Evolutionary conservation across 2,329 filamentous ascomycete species (phyloP), one percentile per base, ranked within the genome.

Genomic region (Epichloe bromicola): DNA sequence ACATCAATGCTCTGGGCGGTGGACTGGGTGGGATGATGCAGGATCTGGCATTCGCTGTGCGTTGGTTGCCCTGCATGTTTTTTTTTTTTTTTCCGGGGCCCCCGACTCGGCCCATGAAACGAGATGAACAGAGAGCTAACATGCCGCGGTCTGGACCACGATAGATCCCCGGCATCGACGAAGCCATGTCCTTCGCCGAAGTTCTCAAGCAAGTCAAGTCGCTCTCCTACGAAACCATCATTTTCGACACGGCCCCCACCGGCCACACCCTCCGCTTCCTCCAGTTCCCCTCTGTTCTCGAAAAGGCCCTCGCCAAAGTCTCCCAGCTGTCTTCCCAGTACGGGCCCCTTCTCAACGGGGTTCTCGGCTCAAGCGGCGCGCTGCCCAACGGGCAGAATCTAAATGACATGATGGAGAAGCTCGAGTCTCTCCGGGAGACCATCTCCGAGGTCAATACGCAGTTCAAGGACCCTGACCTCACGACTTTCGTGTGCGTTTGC

Each of bases 121-220:
- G 4, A 49, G 38, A 42, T 34, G 15, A 48, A 20, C 26, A 30
- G 43, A 33, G 43, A 19, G 5, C 23, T 45, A 33, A 34, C 15
- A 14, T 30, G 14, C 7, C 7, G 14, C 15, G 20, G 23, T 12
- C 5, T 5, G 10, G 8, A 20, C 42, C 7, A 4, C 15, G 5
- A 3, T 26, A 95, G 88, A 98, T 98, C 56, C 93, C 93, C 17
- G 93, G 93, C 71, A 95, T 98, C 56, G 93, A 98, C 67, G 93
- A 98, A 71, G 93, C 93, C 68, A 98, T 98, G 93, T 96, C 90
- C 52, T 98, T 98, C 65, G 93, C 93, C 67, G 93, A 98, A 74
- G 93, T 98, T 57, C 79, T 98, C 63, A 98, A 98, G 72, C 93
- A 98, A 71, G 93, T 98, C 73, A 97, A 97, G 73, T 95, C 88